phyloP scores from a whole-genome alignment of 1,139 yeast genomes.

The Komagataea norvegica region DNA sequence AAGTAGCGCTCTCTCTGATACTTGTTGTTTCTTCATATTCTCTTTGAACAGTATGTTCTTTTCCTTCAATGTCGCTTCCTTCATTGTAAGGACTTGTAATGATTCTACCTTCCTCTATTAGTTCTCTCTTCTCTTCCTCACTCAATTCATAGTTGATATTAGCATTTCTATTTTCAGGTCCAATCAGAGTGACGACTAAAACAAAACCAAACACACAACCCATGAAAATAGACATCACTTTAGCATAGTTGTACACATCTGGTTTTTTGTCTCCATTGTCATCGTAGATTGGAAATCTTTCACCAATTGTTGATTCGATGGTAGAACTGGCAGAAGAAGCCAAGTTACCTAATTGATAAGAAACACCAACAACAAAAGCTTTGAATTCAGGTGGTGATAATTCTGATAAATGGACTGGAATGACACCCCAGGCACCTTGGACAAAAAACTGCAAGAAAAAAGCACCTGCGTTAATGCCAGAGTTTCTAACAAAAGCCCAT shows the following conservation, averaged over 20 bases:
- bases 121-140: constrained; percentile 20
- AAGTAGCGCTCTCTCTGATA: not conserved
- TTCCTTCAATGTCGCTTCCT: constrained; percentile 12
- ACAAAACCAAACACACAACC: constrained; percentile 71
- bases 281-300: constrained; percentile 49
- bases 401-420: constrained; percentile 74
- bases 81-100: constrained; percentile 15
- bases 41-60: constrained; percentile 1
- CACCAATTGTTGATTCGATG: constrained; percentile 73
- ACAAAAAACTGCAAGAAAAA: constrained; percentile 78
- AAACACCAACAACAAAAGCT: constrained; percentile 66
- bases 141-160: constrained; percentile 24
- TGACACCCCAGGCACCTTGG: constrained; percentile 87
- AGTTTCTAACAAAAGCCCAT: constrained; percentile 58
- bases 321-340: constrained; percentile 83
- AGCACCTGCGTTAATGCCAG: constrained; percentile 69
- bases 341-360: constrained; percentile 81
- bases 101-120: constrained; percentile 21
- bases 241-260: constrained; percentile 46
- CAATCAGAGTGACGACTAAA: constrained; percentile 53
- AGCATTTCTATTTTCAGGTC: constrained; percentile 64
- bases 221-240: constrained; percentile 78
- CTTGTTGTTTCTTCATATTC: not conserved
- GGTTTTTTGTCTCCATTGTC: constrained; percentile 28
- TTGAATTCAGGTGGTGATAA: constrained; percentile 75